Conservation (phyloP, 1,284 basidiomycete species). For the Moniliella sp. region DNA sequence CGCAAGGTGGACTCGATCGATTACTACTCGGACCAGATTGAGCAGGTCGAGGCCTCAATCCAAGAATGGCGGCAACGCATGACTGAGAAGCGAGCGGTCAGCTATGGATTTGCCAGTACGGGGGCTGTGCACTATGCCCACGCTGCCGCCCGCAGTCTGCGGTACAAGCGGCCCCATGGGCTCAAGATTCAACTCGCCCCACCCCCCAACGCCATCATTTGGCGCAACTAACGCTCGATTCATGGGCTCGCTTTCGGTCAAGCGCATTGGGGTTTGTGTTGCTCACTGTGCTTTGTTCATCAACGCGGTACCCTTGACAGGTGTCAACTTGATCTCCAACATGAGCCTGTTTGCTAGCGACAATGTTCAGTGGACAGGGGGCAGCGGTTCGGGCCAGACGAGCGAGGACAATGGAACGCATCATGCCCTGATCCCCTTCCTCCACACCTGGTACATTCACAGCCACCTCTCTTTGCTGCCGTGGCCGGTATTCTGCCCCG, state of each 20-base stretch:
- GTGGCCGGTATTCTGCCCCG: constrained; percentile 23
- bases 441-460: constrained; percentile 9
- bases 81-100: constrained; percentile 14
- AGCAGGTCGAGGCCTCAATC: constrained; percentile 36
- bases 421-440: too few species aligned
- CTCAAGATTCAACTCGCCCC: constrained; percentile 18
- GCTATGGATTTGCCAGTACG: constrained; percentile 28
- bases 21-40: constrained; percentile 22
- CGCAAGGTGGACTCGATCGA: constrained; percentile 39
- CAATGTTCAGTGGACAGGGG: too few species aligned
- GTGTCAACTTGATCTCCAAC: constrained; percentile 23
- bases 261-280: constrained; percentile 16
- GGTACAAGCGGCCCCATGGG: constrained; percentile 11
- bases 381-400: too few species aligned
- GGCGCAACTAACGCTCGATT: constrained; percentile 17
- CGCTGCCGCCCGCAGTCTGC: constrained; percentile 19
- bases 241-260: constrained; percentile 9
- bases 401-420: too few species aligned
- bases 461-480: constrained; percentile 19
- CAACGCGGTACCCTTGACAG: constrained; percentile 23
- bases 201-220: constrained; percentile 25
- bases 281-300: constrained; percentile 18
- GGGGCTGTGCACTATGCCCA: constrained; percentile 26
- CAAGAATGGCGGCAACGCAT: constrained; percentile 16
- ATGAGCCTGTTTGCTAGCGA: constrained; percentile 15